These are phyloP conservation scores for Pichia pseudocactophila DNA, from an alignment of 805 yeast species.

Conservation along the genomic window DNA sequence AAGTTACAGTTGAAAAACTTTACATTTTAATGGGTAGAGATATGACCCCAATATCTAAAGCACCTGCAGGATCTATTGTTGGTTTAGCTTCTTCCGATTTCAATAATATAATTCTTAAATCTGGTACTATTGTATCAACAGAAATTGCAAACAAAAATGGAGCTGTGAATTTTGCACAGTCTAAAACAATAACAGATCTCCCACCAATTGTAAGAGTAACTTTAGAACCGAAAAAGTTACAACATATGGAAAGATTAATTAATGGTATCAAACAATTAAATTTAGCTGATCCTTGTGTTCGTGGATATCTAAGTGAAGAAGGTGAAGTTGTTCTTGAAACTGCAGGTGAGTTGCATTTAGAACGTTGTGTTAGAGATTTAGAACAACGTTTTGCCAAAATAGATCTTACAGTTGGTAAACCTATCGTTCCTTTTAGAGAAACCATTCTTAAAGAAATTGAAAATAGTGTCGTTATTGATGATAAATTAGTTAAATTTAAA, in stretches of 20 bases:
- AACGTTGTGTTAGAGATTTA: constrained; percentile 86
- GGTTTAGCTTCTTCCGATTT: constrained; percentile 74
- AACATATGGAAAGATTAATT: constrained; percentile 65
- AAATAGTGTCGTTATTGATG: background rate
- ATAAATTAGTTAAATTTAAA: constrained; percentile 26
- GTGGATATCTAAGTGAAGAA: constrained; percentile 72
- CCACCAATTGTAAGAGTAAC: constrained; percentile 94
- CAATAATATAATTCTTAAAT: constrained; percentile 72
- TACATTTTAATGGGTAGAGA: constrained; percentile 91
- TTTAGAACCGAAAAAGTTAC: constrained; percentile 86
- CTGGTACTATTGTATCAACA: constrained; percentile 64
- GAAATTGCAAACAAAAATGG: constrained; percentile 17
- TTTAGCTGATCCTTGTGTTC: constrained; percentile 92
- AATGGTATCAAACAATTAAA: constrained; percentile 71
- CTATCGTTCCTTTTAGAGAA: constrained; percentile 91
- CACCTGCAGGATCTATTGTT: constrained; percentile 91
- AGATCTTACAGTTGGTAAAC: constrained; percentile 79
- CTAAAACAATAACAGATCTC: constrained; percentile 64
- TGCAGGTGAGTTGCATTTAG: constrained; percentile 95
- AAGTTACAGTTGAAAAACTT: constrained; percentile 58
- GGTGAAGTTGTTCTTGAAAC: constrained; percentile 93
- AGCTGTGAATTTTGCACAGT: constrained; percentile 60
- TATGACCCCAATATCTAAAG: constrained; percentile 61
- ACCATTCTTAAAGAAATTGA: constrained; percentile 42
- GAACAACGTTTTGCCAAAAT: constrained; percentile 87